Evolutionary conservation across 31 red algal genomes (phyloP), one percentile per base, ranked within the genome.

Genomic region (Endocladia muricata): DNA sequence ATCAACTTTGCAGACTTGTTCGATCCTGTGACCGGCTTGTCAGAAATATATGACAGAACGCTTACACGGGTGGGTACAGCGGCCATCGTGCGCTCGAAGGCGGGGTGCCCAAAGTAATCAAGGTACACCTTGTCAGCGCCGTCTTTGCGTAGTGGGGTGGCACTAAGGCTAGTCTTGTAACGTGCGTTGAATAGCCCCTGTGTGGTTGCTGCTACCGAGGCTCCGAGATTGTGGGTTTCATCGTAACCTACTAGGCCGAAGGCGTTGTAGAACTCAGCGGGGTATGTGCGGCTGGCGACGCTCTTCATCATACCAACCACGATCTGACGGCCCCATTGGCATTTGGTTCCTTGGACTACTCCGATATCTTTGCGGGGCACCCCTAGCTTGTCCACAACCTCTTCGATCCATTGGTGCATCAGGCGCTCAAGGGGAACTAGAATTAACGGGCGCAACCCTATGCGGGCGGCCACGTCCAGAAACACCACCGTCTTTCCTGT

Each of bases 201-300:
- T 59, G 32, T 59, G 28, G 55, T 30, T 31, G 55, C 28, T 25
- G 32, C 28, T 30, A 31, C 32, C 32, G 28, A 25, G 32, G 55
- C 55, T 59, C 55, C 55, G 32, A 30, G 28, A 30, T 59, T 59
- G 55, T 59, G 55, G 55, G 32, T 30, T 59, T 59, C 55, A 59
- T 59, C 55, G 32, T 59, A 59, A 59, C 28, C 32, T 31, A 30
- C 32, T 30, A 59, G 28, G 55, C 55, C 55, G 55, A 59, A 59
- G 28, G 28, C 32, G 32, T 59, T 30, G 28, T 30, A 31, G 55
- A 59, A 31, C 32, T 59, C 28, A 25, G 28, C 32, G 28, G 55
- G 28, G 55, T 59, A 59, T 31, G 28, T 59, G 55, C 55, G 28
- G 28, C 32, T 59, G 55, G 28, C 28, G 28, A 59, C 55, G 32